These are phyloP conservation scores for Aspergillus flavus DNA, from an alignment of 2,329 filamentous ascomycete genomes.

Conservation along the genomic window DNA sequence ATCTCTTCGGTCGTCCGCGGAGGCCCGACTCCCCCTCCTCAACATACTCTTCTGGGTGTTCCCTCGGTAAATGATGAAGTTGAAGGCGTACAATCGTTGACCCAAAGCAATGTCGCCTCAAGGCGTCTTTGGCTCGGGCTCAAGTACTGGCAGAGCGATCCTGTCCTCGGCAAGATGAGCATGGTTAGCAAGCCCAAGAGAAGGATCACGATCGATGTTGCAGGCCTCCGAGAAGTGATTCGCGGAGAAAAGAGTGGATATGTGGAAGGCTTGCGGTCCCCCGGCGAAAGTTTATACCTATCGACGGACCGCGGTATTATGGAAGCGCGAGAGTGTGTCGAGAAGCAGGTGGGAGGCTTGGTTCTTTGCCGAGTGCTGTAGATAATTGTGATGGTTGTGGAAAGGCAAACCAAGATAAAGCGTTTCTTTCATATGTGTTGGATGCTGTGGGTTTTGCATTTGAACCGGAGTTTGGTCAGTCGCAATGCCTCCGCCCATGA, in stretches of 20 bases:
- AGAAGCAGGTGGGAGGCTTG: constrained; percentile 77
- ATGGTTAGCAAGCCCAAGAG: constrained; percentile 75
- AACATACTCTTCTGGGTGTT: constrained; percentile 56
- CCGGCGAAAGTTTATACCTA: constrained; percentile 83
- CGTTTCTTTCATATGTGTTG: constrained; percentile 21
- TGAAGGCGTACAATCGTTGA: constrained; percentile 56
- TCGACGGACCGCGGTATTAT: constrained; percentile 76
- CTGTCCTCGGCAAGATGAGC: constrained; percentile 70
- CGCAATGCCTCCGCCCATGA: constrained; percentile 35
- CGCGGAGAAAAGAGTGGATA: constrained; percentile 68
- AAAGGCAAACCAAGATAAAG: constrained; percentile 12
- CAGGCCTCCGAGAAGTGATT: constrained; percentile 65
- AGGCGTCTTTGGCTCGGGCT: constrained; percentile 84
- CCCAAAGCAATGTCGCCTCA: constrained; percentile 69
- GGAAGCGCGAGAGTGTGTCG: constrained; percentile 80
- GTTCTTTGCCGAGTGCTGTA: constrained; percentile 68
- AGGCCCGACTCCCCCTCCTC: constrained; percentile 61
- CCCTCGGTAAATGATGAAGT: constrained; percentile 44
- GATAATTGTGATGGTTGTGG: not conserved
- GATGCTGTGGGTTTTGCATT: constrained; percentile 36
- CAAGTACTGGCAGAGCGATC: constrained; percentile 84
- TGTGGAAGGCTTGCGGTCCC: constrained; percentile 69
- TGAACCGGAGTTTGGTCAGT: constrained; percentile 42
- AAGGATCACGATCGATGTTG: constrained; percentile 66
- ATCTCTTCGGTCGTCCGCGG: constrained; percentile 76